These are phyloP conservation scores for Retiboletus flavoniger DNA, from an alignment of 1,284 basidiomycete genomes.

Conservation along the genomic window DNA sequence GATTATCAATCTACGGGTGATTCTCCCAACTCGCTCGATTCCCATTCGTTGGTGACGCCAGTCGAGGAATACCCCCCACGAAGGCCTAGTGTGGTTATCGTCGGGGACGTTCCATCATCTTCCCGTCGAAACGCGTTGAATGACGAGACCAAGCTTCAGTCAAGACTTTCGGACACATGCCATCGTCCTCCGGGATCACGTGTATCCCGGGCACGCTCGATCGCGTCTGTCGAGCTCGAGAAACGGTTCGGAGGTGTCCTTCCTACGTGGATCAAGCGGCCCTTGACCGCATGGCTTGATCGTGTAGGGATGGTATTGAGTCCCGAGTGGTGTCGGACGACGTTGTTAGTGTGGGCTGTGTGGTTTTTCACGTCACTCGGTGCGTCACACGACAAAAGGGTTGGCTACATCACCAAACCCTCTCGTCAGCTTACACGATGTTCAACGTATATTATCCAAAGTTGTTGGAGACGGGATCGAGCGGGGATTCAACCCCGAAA, in stretches of 20 bases:
- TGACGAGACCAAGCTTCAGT: conserved; percentile 19
- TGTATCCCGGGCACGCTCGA: conserved; percentile 13
- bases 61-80: conserved; percentile 30
- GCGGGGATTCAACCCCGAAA: conserved; percentile 39
- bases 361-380: conserved; percentile 84
- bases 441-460: conserved; percentile 97
- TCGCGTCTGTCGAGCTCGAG: conserved; percentile 38
- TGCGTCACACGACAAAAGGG: conserved; percentile 38
- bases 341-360: conserved; percentile 78
- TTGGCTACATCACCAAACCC: neutral
- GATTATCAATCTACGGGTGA: conserved; percentile 43
- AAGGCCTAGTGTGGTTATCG: conserved; percentile 11
- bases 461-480: conserved; percentile 64
- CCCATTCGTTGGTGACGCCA: conserved; percentile 38
- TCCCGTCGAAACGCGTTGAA: conserved; percentile 2
- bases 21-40: conserved; percentile 39
- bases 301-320: conserved; percentile 76
- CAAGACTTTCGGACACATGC: conserved; percentile 3
- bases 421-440: conserved; percentile 77
- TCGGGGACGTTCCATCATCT: conserved; percentile 11
- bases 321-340: conserved; percentile 81
- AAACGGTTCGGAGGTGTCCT: conserved; percentile 42
- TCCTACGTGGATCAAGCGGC: conserved; percentile 49
- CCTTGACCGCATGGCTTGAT: conserved; percentile 65
- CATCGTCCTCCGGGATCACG: conserved; percentile 20